A percentile compares a stretch with the other conserved stretches of the same genome.
phyloP scores from a whole-genome alignment of 805 yeast genomes.

The Candida lessepsii region DNA sequence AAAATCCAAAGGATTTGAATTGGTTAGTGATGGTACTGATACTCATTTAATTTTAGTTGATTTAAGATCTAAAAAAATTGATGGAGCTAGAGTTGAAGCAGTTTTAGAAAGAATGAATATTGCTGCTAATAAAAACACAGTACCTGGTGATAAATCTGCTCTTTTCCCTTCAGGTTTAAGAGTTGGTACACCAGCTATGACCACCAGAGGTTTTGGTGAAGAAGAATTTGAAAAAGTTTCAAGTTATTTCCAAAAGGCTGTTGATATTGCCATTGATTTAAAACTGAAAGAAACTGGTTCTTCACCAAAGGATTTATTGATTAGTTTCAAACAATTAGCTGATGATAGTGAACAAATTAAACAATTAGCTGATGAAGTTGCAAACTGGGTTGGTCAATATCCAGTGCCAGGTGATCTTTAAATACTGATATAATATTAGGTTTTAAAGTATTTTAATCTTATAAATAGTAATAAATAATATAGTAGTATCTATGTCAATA shows the following conservation, averaged over 20 bases:
- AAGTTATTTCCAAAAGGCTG: slow-evolving; percentile 76
- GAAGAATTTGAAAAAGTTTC: slow-evolving; percentile 81
- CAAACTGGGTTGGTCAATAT: slow-evolving; percentile 67
- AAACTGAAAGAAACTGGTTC: slow-evolving; percentile 59
- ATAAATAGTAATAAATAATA: not conserved
- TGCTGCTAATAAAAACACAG: slow-evolving; percentile 95
- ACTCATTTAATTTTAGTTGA: slow-evolving; percentile 93
- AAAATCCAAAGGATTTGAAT: slow-evolving; percentile 66
- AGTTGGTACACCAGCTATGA: slow-evolving; percentile 98
- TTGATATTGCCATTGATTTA: slow-evolving; percentile 59
- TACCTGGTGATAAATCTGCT: slow-evolving; percentile 97
- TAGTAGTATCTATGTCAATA: too few species aligned
- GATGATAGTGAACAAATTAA: slow-evolving; percentile 60
- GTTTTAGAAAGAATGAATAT: slow-evolving; percentile 92
- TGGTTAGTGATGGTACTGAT: slow-evolving; percentile 95
- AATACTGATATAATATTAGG: too few species aligned
- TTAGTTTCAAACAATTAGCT: slow-evolving; percentile 72
- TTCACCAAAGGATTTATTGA: slow-evolving; percentile 55
- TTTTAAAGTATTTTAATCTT: too few species aligned
- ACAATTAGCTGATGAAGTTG: slow-evolving; percentile 54
- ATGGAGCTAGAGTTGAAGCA: slow-evolving; percentile 96
- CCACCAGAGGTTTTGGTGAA: slow-evolving; percentile 93
- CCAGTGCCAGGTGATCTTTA: slow-evolving; percentile 84
- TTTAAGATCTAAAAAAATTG: slow-evolving; percentile 84
- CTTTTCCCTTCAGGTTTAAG: slow-evolving; percentile 96